A percentile compares a stretch with the other conserved stretches of the same genome.
phyloP scores from a whole-genome alignment of 352 stramenopile genomes.

The Phytophthora sojae region DNA sequence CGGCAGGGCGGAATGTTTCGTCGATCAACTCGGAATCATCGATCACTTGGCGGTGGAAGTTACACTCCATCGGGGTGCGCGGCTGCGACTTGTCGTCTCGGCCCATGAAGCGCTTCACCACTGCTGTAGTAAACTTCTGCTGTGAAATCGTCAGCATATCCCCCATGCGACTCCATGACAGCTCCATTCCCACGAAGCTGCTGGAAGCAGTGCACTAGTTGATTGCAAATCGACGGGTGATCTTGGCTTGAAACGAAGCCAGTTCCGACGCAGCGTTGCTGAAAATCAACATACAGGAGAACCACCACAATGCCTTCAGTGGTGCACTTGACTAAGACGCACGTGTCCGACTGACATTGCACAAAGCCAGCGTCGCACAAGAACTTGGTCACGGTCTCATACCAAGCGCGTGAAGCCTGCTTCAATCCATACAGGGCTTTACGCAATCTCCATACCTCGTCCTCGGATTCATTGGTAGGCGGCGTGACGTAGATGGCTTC shows the following conservation, averaged over 20 bases:
- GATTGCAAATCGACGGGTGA: conserved; percentile 3
- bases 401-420: conserved; percentile 36
- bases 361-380: conserved; percentile 8
- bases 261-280: neutral
- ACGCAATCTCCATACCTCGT: conserved; percentile 23
- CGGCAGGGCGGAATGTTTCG: neutral
- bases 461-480: neutral
- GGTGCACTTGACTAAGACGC: conserved; percentile 12
- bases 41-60: neutral
- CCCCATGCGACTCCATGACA: neutral
- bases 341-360: conserved; percentile 28
- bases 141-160: conserved; percentile 6
- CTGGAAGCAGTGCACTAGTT: conserved; percentile 1
- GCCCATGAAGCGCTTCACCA: conserved; percentile 1
- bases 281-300: conserved; percentile 28
- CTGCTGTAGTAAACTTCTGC: neutral
- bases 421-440: conserved; percentile 40
- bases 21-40: neutral
- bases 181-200: conserved; percentile 12
- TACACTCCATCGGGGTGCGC: conserved; percentile 1
- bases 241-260: neutral
- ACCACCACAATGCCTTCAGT: conserved; percentile 19
- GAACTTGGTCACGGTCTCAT: conserved; percentile 20
- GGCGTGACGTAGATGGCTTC: conserved; percentile 20
- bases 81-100: neutral